Base-by-base conservation (phyloP, 2,329 filamentous ascomycete genomes). In the Alternaria gaisen region DNA sequence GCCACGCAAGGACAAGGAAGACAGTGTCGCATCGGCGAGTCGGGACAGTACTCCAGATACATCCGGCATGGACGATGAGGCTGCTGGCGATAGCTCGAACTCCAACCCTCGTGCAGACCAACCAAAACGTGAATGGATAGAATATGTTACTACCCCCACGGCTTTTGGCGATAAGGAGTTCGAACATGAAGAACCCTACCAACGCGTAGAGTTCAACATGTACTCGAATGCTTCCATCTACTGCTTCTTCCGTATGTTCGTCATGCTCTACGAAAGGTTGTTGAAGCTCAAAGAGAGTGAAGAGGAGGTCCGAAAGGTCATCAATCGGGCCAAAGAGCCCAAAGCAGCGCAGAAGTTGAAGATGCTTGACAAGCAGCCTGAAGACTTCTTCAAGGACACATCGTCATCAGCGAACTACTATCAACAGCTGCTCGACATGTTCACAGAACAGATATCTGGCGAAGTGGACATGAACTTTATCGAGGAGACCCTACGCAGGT, bases 161-260 rank as follows among this genome's bases (percentile, higher is more conserved):
- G 87, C 83, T 73, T 85, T 82, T 40, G 88, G 86, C 67, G 87
- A 85, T 47, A 73, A 88, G 85, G 80, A 87, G 86, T 71, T 94
- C 86, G 83, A 91, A 81, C 62, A 87, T 42, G 93, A 97, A 63
- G 91, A 93, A 53, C 89, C 91, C 59, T 97, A 95, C 80, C 85
- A 86, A 68, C 91, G 94, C 47, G 88, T 89, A 11, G 89, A 88
- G 80, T 97, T 93, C 82, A 94, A 94, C 75, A 88, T 98, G 76
- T 99, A 96, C 82, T 90, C 90, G 77, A 98, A 97, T 77, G 87
- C 93, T 71, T 92, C 91, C 4, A 90, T 99, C 61, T 97, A 93
- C 76, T 94, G 95, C 79, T 98, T 99, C 84, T 91, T 99, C 82
- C 92, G 91, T 69, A 90, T 97, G 63, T 95, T 99, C 77, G 89